A percentile compares a stretch with the other conserved stretches of the same genome.
phyloP scores from a whole-genome alignment of 495 filamentous ascomycete species.

The Astrocystis sublimbata region DNA sequence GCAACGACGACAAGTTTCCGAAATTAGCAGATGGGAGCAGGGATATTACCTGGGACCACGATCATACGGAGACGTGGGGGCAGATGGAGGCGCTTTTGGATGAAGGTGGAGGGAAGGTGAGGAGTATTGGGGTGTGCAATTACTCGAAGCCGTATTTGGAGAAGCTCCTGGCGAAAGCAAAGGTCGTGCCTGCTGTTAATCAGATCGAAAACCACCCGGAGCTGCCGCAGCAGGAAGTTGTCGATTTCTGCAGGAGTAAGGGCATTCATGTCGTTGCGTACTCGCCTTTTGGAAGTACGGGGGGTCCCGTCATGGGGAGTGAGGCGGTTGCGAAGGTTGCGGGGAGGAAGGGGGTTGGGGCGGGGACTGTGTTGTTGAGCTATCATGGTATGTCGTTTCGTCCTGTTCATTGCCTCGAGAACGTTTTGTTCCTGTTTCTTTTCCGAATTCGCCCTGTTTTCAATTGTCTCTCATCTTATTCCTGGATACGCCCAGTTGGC shows the following conservation, averaged over 20 bases:
- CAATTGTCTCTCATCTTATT: neutral
- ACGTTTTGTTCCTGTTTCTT: no score
- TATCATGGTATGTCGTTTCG: conserved; percentile 70
- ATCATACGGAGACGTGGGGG: conserved; percentile 75
- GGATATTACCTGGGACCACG: conserved; percentile 64
- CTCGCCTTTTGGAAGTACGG: conserved; percentile 75
- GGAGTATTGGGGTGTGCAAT: conserved; percentile 81
- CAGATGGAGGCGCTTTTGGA: conserved; percentile 71
- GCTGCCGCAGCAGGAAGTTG: conserved; percentile 84
- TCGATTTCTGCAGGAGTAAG: conserved; percentile 70
- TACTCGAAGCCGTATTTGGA: conserved; percentile 74
- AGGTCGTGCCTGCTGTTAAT: conserved; percentile 76
- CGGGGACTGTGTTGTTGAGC: conserved; percentile 67
- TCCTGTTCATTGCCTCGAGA: no score
- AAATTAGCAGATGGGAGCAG: conserved; percentile 69
- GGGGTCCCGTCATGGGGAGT: conserved; percentile 68
- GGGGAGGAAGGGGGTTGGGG: conserved; percentile 63
- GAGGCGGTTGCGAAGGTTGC: conserved; percentile 69
- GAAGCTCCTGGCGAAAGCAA: conserved; percentile 66
- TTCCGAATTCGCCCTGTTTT: no score
- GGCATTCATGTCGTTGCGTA: conserved; percentile 78
- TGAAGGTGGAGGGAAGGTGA: conserved; percentile 68
- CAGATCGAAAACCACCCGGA: conserved; percentile 89
- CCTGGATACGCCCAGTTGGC: neutral
- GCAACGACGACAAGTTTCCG: conserved; percentile 76